Conservation (phyloP, 2,329 filamentous ascomycete genomes). For the Tothia fuscella region DNA sequence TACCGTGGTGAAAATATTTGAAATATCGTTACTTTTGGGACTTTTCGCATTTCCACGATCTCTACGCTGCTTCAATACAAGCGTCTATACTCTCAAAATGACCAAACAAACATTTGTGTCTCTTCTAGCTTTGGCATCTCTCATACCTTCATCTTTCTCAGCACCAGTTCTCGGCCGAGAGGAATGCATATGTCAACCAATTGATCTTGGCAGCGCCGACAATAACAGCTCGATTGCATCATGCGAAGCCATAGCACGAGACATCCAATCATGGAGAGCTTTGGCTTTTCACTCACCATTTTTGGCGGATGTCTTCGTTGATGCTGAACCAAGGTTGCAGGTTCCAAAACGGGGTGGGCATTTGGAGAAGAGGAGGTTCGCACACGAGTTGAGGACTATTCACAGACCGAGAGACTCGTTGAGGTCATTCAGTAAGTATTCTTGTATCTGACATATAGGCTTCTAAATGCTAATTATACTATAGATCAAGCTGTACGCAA, state of each 20-base stretch:
- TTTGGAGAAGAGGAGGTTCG: background rate
- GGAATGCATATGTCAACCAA: slow-evolving; percentile 6
- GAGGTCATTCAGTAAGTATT: background rate
- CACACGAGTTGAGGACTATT: too few species aligned
- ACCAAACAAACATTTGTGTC: background rate
- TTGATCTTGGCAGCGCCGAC: background rate
- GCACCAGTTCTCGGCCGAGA: slow-evolving; percentile 4
- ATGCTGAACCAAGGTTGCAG: background rate
- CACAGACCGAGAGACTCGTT: too few species aligned
- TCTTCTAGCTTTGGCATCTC: background rate
- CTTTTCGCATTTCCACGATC: too few species aligned
- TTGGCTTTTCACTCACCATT: slow-evolving; percentile 4
- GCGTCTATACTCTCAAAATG: too few species aligned
- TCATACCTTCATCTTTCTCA: slow-evolving; percentile 1
- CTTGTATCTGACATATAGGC: background rate
- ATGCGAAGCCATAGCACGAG: slow-evolving; percentile 2
- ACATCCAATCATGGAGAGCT: slow-evolving; percentile 4
- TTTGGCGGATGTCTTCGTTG: slow-evolving; percentile 4
- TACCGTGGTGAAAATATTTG: too few species aligned
- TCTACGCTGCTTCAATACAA: too few species aligned
- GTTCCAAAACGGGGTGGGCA: background rate
- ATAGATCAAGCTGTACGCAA: background rate
- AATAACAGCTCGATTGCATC: slow-evolving; percentile 3
- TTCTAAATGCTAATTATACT: background rate
- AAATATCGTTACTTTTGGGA: too few species aligned